Conservation (phyloP, 208 protist species). For the Trypanosoma grayi region DNA sequence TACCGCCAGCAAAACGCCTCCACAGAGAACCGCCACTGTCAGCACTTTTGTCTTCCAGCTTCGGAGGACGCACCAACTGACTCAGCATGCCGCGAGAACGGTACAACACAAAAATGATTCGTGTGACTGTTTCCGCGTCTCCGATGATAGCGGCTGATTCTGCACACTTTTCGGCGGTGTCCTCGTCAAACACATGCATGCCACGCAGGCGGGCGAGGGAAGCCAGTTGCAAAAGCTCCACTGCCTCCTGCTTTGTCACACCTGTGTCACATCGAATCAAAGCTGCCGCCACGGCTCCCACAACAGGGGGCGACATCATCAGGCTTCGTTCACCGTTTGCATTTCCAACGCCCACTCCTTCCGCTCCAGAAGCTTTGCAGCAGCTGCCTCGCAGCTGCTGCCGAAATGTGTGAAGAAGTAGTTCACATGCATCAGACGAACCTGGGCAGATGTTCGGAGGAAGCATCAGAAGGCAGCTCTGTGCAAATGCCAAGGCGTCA, state of each 20-base stretch:
- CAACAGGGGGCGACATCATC: conserved; percentile 24
- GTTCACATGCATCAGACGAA: neutral
- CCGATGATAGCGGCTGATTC: conserved; percentile 51
- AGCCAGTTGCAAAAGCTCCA: conserved; percentile 39
- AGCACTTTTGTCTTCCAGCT: neutral
- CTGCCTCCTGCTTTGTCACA: conserved; percentile 21
- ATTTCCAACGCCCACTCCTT: neutral
- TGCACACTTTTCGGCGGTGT: conserved; percentile 51
- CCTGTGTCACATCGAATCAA: conserved; percentile 31
- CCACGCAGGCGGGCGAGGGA: conserved; percentile 31
- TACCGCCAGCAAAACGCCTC: neutral
- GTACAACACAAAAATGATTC: conserved; percentile 70
- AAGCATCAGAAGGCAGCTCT: neutral
- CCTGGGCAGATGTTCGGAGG: neutral
- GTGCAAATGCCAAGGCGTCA: conserved; percentile 20
- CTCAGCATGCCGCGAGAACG: conserved; percentile 39
- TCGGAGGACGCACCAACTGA: neutral
- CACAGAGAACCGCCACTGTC: neutral
- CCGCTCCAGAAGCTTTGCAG: neutral
- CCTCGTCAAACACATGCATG: conserved; percentile 34
- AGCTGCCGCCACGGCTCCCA: conserved; percentile 34
- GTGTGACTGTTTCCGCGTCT: conserved; percentile 57
- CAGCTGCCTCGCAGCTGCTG: neutral
- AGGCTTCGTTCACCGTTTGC: conserved; percentile 28
- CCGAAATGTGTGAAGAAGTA: conserved; percentile 5